A percentile compares a stretch with the other conserved stretches of the same genome.
phyloP scores from a whole-genome alignment of 2,329 filamentous ascomycete genomes.

The Cryphonectria radicalis region DNA sequence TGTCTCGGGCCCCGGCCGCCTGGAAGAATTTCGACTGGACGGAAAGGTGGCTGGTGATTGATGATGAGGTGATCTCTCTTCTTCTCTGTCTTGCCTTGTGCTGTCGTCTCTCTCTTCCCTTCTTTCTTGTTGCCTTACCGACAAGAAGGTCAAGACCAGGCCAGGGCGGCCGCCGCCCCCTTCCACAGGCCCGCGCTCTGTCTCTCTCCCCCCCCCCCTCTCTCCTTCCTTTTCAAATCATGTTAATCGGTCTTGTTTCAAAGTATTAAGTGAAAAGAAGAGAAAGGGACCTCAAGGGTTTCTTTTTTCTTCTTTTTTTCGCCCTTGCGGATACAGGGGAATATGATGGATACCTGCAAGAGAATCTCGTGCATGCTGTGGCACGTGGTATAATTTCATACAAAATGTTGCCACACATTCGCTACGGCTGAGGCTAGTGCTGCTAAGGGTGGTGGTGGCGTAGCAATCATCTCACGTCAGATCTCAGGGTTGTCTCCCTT shows the following conservation, averaged over 20 bases:
- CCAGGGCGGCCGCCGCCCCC: not conserved
- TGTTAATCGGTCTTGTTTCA: not conserved
- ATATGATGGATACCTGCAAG: too few relatives aligned
- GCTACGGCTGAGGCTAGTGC: not conserved
- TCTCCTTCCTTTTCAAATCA: not conserved
- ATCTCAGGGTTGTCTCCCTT: not conserved
- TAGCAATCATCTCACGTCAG: slow-evolving; percentile 10
- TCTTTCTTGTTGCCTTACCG: not conserved
- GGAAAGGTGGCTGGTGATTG: not conserved
- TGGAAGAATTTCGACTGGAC: not conserved
- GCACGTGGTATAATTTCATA: not conserved
- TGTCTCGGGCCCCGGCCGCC: not conserved
- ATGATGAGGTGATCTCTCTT: not conserved
- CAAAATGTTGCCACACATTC: not conserved
- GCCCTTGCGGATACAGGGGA: too few relatives aligned
- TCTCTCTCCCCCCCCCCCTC: not conserved
- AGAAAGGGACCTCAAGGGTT: not conserved
- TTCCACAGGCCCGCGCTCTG: too few relatives aligned
- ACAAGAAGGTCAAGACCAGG: not conserved
- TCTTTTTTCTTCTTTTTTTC: not conserved
- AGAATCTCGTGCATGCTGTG: not conserved
- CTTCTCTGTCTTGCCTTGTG: not conserved
- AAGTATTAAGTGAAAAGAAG: not conserved
- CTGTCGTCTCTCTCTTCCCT: not conserved
- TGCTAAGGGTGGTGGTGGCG: not conserved